Evolutionary conservation across 148 eudicot genomes (phyloP).

Genomic region (Fallopia convolvulus): DNA sequence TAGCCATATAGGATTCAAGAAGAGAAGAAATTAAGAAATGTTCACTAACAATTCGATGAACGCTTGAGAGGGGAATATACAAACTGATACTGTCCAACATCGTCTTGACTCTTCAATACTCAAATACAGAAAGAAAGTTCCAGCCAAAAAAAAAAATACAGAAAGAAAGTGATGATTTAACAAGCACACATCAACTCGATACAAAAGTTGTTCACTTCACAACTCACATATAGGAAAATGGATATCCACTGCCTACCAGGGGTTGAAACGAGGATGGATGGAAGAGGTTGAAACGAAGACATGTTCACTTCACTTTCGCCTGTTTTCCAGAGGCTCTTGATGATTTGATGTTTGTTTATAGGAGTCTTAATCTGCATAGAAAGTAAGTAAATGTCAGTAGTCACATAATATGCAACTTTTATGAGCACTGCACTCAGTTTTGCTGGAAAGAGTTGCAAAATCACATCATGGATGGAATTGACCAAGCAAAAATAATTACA

Average conservation of each 20-base stretch:
- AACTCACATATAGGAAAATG: not conserved
- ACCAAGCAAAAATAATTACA: too few relatives aligned
- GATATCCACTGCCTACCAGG: not conserved
- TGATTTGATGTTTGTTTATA: not conserved
- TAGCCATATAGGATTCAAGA: too few relatives aligned
- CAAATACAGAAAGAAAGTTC: not conserved
- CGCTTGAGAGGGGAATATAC: not conserved
- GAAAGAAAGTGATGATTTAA: not conserved
- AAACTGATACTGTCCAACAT: not conserved
- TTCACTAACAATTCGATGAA: too few relatives aligned
- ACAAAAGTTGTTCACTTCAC: not conserved
- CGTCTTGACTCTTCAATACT: not conserved
- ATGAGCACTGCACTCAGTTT: not conserved
- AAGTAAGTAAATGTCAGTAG: not conserved
- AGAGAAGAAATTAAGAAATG: too few relatives aligned
- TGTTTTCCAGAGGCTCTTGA: not conserved
- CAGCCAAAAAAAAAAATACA: too few relatives aligned
- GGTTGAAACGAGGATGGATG: not conserved
- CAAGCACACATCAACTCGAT: not conserved
- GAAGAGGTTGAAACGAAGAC: not conserved
- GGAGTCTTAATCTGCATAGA: not conserved
- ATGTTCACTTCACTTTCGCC: constrained; percentile 1
- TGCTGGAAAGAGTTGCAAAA: not conserved
- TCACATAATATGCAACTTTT: not conserved
- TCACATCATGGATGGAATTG: not conserved